phyloP scores from a whole-genome alignment of 2,329 filamentous ascomycete species.

The Coniochaeta sp. region DNA sequence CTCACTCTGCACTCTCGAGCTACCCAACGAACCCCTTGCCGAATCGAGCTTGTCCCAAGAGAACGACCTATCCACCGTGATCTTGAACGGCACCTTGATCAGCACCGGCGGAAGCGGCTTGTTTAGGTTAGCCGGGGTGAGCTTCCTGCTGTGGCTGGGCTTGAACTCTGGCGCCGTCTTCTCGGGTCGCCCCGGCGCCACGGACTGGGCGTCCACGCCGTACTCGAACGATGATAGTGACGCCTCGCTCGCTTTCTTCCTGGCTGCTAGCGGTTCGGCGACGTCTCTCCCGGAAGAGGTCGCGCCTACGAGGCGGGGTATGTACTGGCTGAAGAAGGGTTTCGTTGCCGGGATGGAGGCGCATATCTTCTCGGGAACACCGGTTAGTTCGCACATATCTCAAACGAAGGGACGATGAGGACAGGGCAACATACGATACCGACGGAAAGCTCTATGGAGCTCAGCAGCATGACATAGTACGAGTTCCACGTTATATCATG shows the following conservation, averaged over 20 bases:
- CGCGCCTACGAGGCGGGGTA: slow-evolving; percentile 20
- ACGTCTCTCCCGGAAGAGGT: not conserved
- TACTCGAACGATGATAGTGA: not conserved
- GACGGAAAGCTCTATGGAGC: slow-evolving; percentile 32
- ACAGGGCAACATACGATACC: slow-evolving; percentile 27
- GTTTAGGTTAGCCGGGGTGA: not conserved
- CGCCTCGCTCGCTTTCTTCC: not conserved
- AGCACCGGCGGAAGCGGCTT: not conserved
- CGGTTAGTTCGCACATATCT: not conserved
- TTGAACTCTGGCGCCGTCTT: not conserved
- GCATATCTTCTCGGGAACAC: slow-evolving; percentile 26
- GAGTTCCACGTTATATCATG: slow-evolving; percentile 28
- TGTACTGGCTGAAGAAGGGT: slow-evolving; percentile 31
- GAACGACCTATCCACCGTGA: not conserved
- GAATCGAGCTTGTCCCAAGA: not conserved
- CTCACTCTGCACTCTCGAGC: not conserved
- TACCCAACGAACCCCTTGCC: not conserved
- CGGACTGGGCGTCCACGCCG: not conserved
- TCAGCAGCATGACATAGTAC: slow-evolving; percentile 26
- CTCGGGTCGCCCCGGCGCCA: not conserved
- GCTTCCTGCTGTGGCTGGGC: not conserved
- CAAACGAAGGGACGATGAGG: not conserved
- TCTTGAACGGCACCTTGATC: not conserved
- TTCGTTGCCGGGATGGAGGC: slow-evolving; percentile 36
- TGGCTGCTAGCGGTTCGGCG: slow-evolving; percentile 8